These are phyloP conservation scores for Candida gorgasii DNA, from an alignment of 805 yeast species.

Conservation along the genomic window DNA sequence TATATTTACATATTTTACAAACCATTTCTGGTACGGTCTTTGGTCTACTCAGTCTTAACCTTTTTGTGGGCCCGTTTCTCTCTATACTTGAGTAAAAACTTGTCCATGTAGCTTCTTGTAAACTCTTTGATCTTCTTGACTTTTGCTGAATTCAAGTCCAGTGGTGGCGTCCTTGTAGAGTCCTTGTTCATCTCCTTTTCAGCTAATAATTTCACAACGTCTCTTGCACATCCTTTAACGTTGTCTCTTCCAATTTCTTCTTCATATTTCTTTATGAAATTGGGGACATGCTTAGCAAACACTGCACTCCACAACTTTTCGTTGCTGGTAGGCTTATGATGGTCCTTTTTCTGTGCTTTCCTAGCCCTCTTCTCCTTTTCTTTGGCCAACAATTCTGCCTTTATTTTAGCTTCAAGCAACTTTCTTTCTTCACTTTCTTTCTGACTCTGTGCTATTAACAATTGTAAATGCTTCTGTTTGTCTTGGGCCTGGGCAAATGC, in stretches of 20 bases:
- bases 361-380: conserved; percentile 17
- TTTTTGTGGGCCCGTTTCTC: conserved; percentile 29
- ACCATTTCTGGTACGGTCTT: too few relatives aligned
- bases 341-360: conserved; percentile 13
- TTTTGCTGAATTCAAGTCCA: conserved; percentile 63
- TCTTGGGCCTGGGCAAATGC: conserved; percentile 34
- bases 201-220: conserved; percentile 65
- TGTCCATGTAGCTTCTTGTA: conserved; percentile 64
- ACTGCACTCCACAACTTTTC: conserved; percentile 43
- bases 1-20: conserved; percentile 2
- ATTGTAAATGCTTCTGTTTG: conserved; percentile 37
- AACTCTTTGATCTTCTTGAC: conserved; percentile 68
- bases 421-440: conserved; percentile 31
- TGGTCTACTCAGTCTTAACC: background rate
- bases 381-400: conserved; percentile 24
- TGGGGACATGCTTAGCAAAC: conserved; percentile 80
- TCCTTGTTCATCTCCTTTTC: conserved; percentile 64
- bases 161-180: conserved; percentile 46
- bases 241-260: conserved; percentile 68
- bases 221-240: conserved; percentile 76
- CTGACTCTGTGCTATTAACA: conserved; percentile 35
- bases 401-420: conserved; percentile 24
- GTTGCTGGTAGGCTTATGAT: conserved; percentile 4
- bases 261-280: conserved; percentile 67
- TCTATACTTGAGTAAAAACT: conserved; percentile 51